These are phyloP conservation scores for Pseudopyrenochaeta lycopersici DNA, from an alignment of 2,329 filamentous ascomycete species.

Conservation along the genomic window DNA sequence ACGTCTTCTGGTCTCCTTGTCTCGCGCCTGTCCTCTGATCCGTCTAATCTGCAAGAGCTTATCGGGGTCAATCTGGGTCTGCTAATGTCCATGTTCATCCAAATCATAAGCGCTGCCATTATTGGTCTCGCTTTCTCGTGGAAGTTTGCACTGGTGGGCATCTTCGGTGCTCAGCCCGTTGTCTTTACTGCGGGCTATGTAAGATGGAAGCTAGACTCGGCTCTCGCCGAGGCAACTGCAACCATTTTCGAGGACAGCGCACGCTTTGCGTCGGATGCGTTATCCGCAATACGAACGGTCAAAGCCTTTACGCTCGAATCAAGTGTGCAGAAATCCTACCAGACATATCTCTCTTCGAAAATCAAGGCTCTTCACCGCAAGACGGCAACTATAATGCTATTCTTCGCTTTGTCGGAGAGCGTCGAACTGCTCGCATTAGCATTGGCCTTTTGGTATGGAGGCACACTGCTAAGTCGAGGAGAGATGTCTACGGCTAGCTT, in stretches of 20 bases:
- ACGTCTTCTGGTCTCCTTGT: conserved; percentile 76
- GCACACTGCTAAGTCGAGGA: conserved; percentile 21
- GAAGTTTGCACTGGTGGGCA: conserved; percentile 80
- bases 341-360: neutral
- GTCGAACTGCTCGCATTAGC: neutral
- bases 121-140: conserved; percentile 64
- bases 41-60: neutral
- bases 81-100: neutral
- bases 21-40: neutral
- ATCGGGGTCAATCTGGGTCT: neutral
- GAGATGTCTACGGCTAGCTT: conserved; percentile 80
- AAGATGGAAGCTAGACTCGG: conserved; percentile 40
- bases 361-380: neutral
- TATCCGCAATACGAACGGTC: neutral
- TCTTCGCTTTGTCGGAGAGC: conserved; percentile 71
- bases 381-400: conserved; percentile 57
- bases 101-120: neutral
- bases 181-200: conserved; percentile 82
- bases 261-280: neutral
- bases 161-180: conserved; percentile 76
- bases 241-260: neutral
- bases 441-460: conserved; percentile 34
- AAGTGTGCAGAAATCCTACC: neutral
- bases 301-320: neutral
- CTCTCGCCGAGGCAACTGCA: neutral